phyloP scores from a whole-genome alignment of 768 basidiomycete genomes.

The Boletellus emodensis region DNA sequence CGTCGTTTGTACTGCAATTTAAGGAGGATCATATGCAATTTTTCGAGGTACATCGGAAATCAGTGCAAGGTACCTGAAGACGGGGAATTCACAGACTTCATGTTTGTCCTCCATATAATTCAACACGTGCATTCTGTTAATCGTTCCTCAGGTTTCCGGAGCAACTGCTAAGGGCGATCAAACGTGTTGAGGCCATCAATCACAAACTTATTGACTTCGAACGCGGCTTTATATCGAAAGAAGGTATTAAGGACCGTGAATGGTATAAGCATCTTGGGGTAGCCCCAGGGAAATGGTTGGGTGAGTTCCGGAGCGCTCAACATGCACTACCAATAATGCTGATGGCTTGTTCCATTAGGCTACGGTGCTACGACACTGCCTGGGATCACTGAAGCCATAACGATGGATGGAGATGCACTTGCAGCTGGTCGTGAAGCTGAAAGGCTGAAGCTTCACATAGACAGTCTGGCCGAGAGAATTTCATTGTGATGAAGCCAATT shows the following conservation, averaged over 20 bases:
- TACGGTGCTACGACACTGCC: conserved; percentile 88
- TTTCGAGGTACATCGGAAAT: conserved; percentile 34
- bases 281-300: conserved; percentile 85
- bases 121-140: not conserved
- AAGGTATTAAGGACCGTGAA: conserved; percentile 74
- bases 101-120: conserved; percentile 10
- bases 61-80: conserved; percentile 14
- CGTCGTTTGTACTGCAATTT: conserved; percentile 19
- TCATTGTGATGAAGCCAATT: conserved; percentile 6
- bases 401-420: conserved; percentile 60
- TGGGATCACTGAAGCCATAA: conserved; percentile 74
- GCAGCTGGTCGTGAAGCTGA: conserved; percentile 61
- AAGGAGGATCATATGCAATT: conserved; percentile 29
- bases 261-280: conserved; percentile 92
- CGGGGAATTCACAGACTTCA: not conserved
- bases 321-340: not conserved
- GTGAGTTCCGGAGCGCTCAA: conserved; percentile 35
- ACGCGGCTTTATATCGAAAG: conserved; percentile 77
- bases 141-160: conserved; percentile 15
- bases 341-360: conserved; percentile 38
- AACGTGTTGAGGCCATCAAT: conserved; percentile 59
- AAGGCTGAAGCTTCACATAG: conserved; percentile 52
- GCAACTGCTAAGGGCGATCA: conserved; percentile 52
- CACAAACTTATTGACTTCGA: conserved; percentile 69
- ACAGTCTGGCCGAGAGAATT: conserved; percentile 41